Conservation (phyloP, 768 basidiomycete genomes). For the Russula dissimulans region DNA sequence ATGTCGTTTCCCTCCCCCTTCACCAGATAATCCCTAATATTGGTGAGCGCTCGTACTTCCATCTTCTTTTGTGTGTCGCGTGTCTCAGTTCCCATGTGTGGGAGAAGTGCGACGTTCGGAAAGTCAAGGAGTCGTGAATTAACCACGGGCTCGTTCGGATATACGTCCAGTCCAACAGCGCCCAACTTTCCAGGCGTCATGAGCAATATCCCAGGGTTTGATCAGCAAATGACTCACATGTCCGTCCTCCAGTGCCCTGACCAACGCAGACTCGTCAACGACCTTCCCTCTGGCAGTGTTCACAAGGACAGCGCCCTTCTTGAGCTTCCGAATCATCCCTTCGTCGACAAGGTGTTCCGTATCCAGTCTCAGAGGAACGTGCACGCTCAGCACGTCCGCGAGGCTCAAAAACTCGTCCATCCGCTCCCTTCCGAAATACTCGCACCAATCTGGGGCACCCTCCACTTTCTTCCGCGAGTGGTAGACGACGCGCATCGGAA, state of each 20-base stretch:
- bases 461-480: slow-evolving; percentile 51
- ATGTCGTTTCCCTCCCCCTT: slow-evolving; percentile 58
- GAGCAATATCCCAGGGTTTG: not conserved
- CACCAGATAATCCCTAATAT: slow-evolving; percentile 61
- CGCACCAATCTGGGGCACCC: slow-evolving; percentile 61
- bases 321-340: slow-evolving; percentile 67
- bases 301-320: slow-evolving; percentile 67
- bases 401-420: slow-evolving; percentile 52
- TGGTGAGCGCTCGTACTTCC: slow-evolving; percentile 78
- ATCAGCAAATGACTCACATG: slow-evolving; percentile 48
- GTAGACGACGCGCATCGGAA: slow-evolving; percentile 88
- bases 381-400: slow-evolving; percentile 78
- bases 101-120: slow-evolving; percentile 75
- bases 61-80: slow-evolving; percentile 72
- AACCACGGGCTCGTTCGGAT: slow-evolving; percentile 73
- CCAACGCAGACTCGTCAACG: slow-evolving; percentile 80
- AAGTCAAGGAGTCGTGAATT: slow-evolving; percentile 75
- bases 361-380: slow-evolving; percentile 68
- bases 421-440: slow-evolving; percentile 59
- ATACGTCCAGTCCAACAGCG: slow-evolving; percentile 80
- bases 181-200: slow-evolving; percentile 45
- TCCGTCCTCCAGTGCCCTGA: slow-evolving; percentile 75
- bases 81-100: slow-evolving; percentile 88
- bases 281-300: slow-evolving; percentile 91
- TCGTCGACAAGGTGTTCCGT: slow-evolving; percentile 70